A percentile compares a stretch with the other conserved stretches of the same genome.
Conservation (phyloP, 768 basidiomycete genomes). For the Mycena vulgaris region DNA sequence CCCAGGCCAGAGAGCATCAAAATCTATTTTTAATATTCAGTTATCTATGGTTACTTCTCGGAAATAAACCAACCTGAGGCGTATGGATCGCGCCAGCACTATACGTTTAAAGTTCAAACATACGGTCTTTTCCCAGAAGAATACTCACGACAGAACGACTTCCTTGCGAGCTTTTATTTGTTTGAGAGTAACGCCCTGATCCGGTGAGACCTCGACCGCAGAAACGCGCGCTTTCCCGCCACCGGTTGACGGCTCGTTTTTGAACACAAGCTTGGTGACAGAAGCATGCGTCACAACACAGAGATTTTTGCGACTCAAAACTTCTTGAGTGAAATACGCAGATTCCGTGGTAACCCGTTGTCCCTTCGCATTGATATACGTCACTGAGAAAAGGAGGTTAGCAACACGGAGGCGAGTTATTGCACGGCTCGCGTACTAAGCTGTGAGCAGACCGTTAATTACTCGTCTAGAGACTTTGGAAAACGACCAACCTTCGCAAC, state of each 20-base stretch:
- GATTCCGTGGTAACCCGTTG: conserved; percentile 71
- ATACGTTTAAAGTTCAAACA: too few relatives aligned
- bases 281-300: conserved; percentile 67
- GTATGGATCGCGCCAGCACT: too few relatives aligned
- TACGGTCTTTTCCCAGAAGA: not conserved
- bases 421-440: not conserved
- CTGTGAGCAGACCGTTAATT: not conserved
- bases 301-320: conserved; percentile 73
- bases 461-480: too few relatives aligned
- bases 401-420: not conserved
- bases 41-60: too few relatives aligned
- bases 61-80: too few relatives aligned
- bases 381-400: conserved; percentile 60
- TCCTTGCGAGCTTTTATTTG: conserved; percentile 65
- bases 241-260: conserved; percentile 43
- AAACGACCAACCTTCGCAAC: conserved; percentile 62
- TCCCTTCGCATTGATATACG: conserved; percentile 68
- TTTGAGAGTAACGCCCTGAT: conserved; percentile 42
- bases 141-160: conserved; percentile 69
- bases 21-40: too few relatives aligned
- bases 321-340: conserved; percentile 74
- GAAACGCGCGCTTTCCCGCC: conserved; percentile 61
- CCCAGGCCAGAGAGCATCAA: too few relatives aligned
- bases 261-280: conserved; percentile 69
- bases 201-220: conserved; percentile 69